Conservation (phyloP, 2,329 filamentous ascomycete genomes). For the Arthrobotrys iridis region DNA sequence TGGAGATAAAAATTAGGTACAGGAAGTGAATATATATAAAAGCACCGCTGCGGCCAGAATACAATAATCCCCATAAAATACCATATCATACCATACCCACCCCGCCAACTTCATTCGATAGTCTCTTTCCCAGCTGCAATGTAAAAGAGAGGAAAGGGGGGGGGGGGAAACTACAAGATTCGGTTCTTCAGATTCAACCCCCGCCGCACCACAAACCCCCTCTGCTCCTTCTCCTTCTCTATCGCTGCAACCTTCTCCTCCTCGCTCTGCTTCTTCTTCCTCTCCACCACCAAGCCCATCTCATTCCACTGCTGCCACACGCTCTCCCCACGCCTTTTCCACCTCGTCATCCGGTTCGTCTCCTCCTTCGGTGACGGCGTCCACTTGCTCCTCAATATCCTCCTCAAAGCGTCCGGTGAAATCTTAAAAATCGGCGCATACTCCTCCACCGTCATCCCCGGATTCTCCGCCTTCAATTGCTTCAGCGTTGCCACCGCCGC, state of each 20-base stretch:
- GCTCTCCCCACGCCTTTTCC: constrained; percentile 70
- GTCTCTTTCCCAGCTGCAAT: too few species aligned
- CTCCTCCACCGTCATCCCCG: constrained; percentile 75
- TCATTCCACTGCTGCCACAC: constrained; percentile 65
- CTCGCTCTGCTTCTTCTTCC: constrained; percentile 23
- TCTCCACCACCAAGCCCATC: constrained; percentile 34
- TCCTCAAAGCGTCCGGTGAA: constrained; percentile 84
- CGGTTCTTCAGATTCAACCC: constrained; percentile 51
- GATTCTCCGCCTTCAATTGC: constrained; percentile 79
- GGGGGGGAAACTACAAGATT: constrained; percentile 10
- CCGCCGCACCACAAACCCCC: constrained; percentile 32
- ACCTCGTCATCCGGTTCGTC: constrained; percentile 69
- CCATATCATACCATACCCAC: too few species aligned
- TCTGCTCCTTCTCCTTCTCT: constrained; percentile 13
- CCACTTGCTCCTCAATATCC: constrained; percentile 86
- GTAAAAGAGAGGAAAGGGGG: too few species aligned
- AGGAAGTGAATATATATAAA: too few species aligned
- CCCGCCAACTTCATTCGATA: too few species aligned
- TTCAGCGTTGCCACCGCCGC: constrained; percentile 92
- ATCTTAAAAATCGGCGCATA: constrained; percentile 83
- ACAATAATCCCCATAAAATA: too few species aligned
- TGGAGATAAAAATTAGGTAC: too few species aligned
- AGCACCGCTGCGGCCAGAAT: too few species aligned
- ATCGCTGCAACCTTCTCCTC: neutral
- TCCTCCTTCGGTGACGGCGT: constrained; percentile 69